These are phyloP conservation scores for Tilletia indica DNA, from an alignment of 1,284 basidiomycete species.

Conservation along the genomic window DNA sequence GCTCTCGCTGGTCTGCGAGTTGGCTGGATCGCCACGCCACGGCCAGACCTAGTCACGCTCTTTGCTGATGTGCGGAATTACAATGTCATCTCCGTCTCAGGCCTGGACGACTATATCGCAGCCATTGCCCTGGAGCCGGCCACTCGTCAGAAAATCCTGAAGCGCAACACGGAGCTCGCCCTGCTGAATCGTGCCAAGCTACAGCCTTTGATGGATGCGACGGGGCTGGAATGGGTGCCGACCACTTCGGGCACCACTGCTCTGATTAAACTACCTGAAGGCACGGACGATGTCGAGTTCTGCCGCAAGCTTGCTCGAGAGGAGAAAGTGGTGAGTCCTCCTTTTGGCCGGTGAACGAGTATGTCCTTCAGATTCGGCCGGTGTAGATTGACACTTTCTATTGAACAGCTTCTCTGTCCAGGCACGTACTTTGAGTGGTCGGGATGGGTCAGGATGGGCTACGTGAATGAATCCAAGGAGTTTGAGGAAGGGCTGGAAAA, in stretches of 20 bases:
- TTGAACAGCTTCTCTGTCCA: slow-evolving; percentile 16
- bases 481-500: slow-evolving; percentile 11
- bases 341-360: too few species aligned
- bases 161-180: slow-evolving; percentile 20
- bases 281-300: slow-evolving; percentile 20
- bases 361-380: too few species aligned
- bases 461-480: slow-evolving; percentile 15
- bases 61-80: slow-evolving; percentile 19
- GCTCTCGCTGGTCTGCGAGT: slow-evolving; percentile 21
- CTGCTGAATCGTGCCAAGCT: slow-evolving; percentile 13
- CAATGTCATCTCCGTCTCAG: slow-evolving; percentile 20
- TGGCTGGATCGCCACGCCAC: slow-evolving; percentile 21
- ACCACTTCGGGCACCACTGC: slow-evolving; percentile 20
- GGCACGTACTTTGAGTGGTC: slow-evolving; percentile 20
- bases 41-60: slow-evolving; percentile 13
- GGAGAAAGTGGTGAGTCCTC: slow-evolving; percentile 19
- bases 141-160: slow-evolving; percentile 7
- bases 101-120: slow-evolving; percentile 21
- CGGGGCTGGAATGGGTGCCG: slow-evolving; percentile 18
- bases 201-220: background rate
- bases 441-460: slow-evolving; percentile 20
- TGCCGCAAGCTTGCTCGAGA: slow-evolving; percentile 14
- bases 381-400: background rate
- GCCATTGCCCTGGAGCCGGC: slow-evolving; percentile 16
- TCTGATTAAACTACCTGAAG: slow-evolving; percentile 16